phyloP scores from a whole-genome alignment of 2,329 filamentous ascomycete genomes.

The Lasiodiplodia hormozganensis region DNA sequence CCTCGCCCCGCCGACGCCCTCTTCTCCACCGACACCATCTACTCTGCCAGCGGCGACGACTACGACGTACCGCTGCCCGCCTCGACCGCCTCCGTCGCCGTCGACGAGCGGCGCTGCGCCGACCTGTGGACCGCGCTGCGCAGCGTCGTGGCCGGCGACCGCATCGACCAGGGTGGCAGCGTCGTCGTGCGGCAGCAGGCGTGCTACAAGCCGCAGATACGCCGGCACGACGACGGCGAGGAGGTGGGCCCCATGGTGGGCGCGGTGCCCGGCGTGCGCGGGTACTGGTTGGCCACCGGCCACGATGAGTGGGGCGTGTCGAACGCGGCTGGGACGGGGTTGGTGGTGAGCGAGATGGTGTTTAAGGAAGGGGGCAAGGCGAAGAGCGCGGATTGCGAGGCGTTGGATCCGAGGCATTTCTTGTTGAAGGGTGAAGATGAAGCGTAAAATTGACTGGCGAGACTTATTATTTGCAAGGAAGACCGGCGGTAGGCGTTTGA shows the following conservation, averaged over 20 bases:
- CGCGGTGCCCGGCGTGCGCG: background rate
- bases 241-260: conserved; percentile 17
- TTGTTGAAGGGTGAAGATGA: background rate
- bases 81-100: background rate
- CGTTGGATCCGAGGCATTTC: conserved; percentile 12
- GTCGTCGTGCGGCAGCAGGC: conserved; percentile 11
- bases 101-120: background rate
- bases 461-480: background rate
- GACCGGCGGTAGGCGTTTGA: background rate
- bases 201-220: conserved; percentile 21
- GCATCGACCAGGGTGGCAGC: background rate
- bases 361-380: conserved; percentile 14
- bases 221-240: conserved; percentile 21
- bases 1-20: background rate
- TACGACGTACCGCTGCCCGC: background rate
- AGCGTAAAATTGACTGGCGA: background rate
- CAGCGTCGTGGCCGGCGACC: background rate
- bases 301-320: conserved; percentile 29
- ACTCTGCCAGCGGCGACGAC: background rate
- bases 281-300: conserved; percentile 19
- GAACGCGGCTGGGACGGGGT: conserved; percentile 25
- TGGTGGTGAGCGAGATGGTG: conserved; percentile 27
- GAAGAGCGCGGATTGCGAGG: conserved; percentile 20
- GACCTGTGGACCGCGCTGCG: background rate
- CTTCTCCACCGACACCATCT: background rate